Conservation (phyloP, 1,284 basidiomycete species). For the Irpex rosettiformis region DNA sequence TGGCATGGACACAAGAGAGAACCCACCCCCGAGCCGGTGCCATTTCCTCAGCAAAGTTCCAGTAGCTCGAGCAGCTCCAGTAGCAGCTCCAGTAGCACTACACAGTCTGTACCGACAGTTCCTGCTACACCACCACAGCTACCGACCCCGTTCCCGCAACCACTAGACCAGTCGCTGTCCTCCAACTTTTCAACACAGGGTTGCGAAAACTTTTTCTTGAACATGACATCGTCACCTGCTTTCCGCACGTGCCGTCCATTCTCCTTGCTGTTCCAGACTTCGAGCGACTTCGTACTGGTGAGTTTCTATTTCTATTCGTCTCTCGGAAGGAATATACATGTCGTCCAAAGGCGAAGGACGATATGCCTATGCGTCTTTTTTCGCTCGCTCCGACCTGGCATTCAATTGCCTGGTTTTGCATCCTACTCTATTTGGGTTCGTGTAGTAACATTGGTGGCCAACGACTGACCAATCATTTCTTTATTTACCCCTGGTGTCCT, state of each 20-base stretch:
- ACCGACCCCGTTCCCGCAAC: slow-evolving; percentile 74
- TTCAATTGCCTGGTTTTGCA: neutral
- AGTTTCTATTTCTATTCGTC: slow-evolving; percentile 19
- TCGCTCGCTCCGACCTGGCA: neutral
- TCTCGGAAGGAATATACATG: neutral
- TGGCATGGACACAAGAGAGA: slow-evolving; percentile 45
- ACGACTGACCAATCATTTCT: slow-evolving; percentile 1
- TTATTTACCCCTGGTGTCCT: neutral
- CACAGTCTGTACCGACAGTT: slow-evolving; percentile 27
- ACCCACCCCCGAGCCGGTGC: slow-evolving; percentile 18
- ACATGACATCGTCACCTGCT: slow-evolving; percentile 58
- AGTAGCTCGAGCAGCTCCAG: neutral
- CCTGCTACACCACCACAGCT: slow-evolving; percentile 38
- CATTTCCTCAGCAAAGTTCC: neutral
- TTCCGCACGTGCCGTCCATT: slow-evolving; percentile 76
- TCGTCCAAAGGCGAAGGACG: neutral
- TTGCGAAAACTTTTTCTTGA: slow-evolving; percentile 68
- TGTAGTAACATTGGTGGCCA: neutral
- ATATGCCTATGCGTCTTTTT: neutral
- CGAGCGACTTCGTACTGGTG: slow-evolving; percentile 56
- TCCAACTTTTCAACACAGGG: slow-evolving; percentile 57
- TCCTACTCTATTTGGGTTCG: neutral
- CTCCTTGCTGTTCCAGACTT: slow-evolving; percentile 62
- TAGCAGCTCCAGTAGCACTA: neutral
- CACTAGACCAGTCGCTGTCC: slow-evolving; percentile 63